Evolutionary conservation across 768 basidiomycete genomes (phyloP).

Genomic region (Hygrophoropsis aurantiaca): DNA sequence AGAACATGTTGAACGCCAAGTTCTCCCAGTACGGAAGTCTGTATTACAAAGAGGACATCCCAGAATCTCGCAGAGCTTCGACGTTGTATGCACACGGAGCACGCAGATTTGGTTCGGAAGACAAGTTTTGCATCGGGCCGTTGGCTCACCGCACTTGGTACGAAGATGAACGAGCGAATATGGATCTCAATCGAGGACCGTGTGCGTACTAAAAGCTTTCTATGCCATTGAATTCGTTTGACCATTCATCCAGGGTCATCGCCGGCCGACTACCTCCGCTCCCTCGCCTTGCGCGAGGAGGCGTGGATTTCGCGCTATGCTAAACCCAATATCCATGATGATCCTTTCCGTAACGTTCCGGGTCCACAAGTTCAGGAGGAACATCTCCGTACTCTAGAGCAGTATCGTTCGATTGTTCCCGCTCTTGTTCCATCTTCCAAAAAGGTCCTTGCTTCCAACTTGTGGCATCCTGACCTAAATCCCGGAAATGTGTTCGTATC

Average conservation of each 20-base stretch:
- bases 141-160: slow-evolving; percentile 26
- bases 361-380: slow-evolving; percentile 14
- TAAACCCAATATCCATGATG: slow-evolving; percentile 12
- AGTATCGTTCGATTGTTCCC: slow-evolving; percentile 21
- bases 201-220: slow-evolving; percentile 22
- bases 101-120: slow-evolving; percentile 13
- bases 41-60: slow-evolving; percentile 29
- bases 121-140: slow-evolving; percentile 32
- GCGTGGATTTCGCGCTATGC: slow-evolving; percentile 12
- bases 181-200: slow-evolving; percentile 31
- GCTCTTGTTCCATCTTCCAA: slow-evolving; percentile 19
- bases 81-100: slow-evolving; percentile 7
- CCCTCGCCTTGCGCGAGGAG: slow-evolving; percentile 20
- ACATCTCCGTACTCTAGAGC: slow-evolving; percentile 19
- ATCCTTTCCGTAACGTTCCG: slow-evolving; percentile 14
- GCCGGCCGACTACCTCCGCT: slow-evolving; percentile 17
- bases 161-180: slow-evolving; percentile 21
- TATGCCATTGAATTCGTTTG: slow-evolving; percentile 3
- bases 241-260: slow-evolving; percentile 14
- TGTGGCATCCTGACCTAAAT: slow-evolving; percentile 32
- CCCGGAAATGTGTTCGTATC: slow-evolving; percentile 24
- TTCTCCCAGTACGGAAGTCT: slow-evolving; percentile 32
- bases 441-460: slow-evolving; percentile 17
- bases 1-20: slow-evolving; percentile 12
- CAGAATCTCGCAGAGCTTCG: slow-evolving; percentile 5